Evolutionary conservation across 345 rosid genomes (phyloP).

Genomic region (Noccaea bulbosa): DNA sequence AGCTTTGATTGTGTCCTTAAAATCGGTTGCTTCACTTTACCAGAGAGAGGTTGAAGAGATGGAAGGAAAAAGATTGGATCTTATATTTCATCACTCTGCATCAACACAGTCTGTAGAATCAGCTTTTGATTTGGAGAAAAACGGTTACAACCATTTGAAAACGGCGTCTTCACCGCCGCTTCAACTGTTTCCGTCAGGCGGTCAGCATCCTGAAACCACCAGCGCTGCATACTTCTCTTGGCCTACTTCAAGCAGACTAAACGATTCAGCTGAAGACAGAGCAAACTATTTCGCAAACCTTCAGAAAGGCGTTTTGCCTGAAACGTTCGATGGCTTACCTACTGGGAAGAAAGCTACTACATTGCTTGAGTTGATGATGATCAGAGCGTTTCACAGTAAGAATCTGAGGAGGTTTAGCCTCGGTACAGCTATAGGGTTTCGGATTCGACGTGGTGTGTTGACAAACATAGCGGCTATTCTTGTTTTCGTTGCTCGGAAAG

Average conservation of each 20-base stretch:
- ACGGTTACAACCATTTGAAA: conserved; percentile 52
- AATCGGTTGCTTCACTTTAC: neutral
- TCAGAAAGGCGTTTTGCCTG: conserved; percentile 79
- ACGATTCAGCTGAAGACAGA: conserved; percentile 69
- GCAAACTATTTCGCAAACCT: conserved; percentile 74
- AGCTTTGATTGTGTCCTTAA: conserved; percentile 1
- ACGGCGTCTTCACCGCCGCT: conserved; percentile 57
- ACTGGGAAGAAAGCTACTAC: conserved; percentile 75
- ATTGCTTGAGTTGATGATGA: conserved; percentile 78
- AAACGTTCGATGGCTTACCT: conserved; percentile 64
- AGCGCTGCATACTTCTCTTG: conserved; percentile 79
- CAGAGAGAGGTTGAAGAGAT: conserved; percentile 34
- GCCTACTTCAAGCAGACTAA: conserved; percentile 72
- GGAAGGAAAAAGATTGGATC: conserved; percentile 54
- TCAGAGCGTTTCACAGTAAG: conserved; percentile 84
- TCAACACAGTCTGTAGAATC: conserved; percentile 72
- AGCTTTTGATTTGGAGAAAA: conserved; percentile 65
- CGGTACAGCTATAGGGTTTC: conserved; percentile 83
- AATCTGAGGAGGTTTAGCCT: conserved; percentile 73
- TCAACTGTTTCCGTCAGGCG: conserved; percentile 69
- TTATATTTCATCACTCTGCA: conserved; percentile 53
- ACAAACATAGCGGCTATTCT: conserved; percentile 72
- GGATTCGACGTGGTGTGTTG: conserved; percentile 67
- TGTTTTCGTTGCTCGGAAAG: conserved; percentile 81
- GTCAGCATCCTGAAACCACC: conserved; percentile 76